These are phyloP conservation scores for Lactarius indigo DNA, from an alignment of 768 basidiomycete species.

Conservation along the genomic window DNA sequence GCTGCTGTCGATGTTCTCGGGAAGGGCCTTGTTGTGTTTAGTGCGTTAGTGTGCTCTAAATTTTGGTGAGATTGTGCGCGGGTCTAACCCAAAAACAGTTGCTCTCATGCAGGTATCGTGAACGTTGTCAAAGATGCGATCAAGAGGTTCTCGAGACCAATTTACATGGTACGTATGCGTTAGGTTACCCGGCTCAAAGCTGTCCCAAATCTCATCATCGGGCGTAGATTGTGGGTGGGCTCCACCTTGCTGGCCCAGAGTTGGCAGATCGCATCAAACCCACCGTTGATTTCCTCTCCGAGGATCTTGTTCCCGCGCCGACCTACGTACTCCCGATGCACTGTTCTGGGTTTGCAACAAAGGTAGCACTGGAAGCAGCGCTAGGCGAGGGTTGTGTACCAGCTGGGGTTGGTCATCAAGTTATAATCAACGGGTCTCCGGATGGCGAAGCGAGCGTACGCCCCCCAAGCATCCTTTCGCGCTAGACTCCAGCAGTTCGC, in stretches of 20 bases:
- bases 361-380: slow-evolving; percentile 62
- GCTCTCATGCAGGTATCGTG: slow-evolving; percentile 80
- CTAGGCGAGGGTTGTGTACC: slow-evolving; percentile 78
- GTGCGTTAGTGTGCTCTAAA: slow-evolving; percentile 53
- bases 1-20: slow-evolving; percentile 72
- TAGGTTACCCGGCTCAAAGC: neutral
- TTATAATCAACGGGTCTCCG: slow-evolving; percentile 51
- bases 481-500: neutral
- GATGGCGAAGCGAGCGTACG: slow-evolving; percentile 34
- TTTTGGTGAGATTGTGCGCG: neutral
- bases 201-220: neutral
- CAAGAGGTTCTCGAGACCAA: slow-evolving; percentile 55
- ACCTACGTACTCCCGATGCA: slow-evolving; percentile 80
- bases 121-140: slow-evolving; percentile 77
- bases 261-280: slow-evolving; percentile 56
- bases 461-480: slow-evolving; percentile 13
- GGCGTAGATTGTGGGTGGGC: slow-evolving; percentile 67
- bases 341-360: slow-evolving; percentile 76
- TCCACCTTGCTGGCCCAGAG: slow-evolving; percentile 78
- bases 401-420: slow-evolving; percentile 67
- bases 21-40: slow-evolving; percentile 80
- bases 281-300: slow-evolving; percentile 68
- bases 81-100: slow-evolving; percentile 33
- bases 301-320: slow-evolving; percentile 57
- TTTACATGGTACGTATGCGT: slow-evolving; percentile 59